Conservation (phyloP, 495 filamentous ascomycete genomes). For the Pseudomonodictys pantanalensis region DNA sequence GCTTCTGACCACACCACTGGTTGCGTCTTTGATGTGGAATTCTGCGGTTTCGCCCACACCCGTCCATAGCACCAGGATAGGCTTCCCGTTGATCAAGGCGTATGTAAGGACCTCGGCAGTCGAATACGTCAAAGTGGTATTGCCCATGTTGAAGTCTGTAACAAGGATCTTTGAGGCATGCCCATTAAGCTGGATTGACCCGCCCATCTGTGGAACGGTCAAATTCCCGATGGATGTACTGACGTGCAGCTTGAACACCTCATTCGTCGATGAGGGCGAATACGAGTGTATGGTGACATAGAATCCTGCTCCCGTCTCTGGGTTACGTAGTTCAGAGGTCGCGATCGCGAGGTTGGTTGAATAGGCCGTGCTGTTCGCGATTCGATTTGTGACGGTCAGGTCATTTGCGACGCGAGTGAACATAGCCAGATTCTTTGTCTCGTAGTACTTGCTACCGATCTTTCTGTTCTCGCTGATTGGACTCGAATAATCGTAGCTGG, state of each 20-base stretch:
- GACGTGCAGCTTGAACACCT: constrained; percentile 53
- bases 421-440: constrained; percentile 58
- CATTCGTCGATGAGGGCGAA: constrained; percentile 47
- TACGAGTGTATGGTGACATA: constrained; percentile 55
- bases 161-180: constrained; percentile 60
- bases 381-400: constrained; percentile 53
- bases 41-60: constrained; percentile 55
- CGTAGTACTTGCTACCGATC: constrained; percentile 57
- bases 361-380: constrained; percentile 58
- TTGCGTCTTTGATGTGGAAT: constrained; percentile 51
- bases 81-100: constrained; percentile 47
- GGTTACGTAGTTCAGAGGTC: constrained; percentile 55
- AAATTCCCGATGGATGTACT: constrained; percentile 54
- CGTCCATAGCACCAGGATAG: constrained; percentile 54
- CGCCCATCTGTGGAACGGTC: constrained; percentile 45
- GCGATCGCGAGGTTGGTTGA: constrained; percentile 49
- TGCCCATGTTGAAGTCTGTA: constrained; percentile 56
- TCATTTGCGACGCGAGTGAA: constrained; percentile 56
- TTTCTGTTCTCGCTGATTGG: constrained; percentile 58
- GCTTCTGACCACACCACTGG: constrained; percentile 40
- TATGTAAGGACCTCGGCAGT: constrained; percentile 60
- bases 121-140: constrained; percentile 55
- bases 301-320: constrained; percentile 54
- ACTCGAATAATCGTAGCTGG: constrained; percentile 60
- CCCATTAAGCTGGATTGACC: constrained; percentile 52